A percentile compares a stretch with the other conserved stretches of the same genome.
phyloP scores from a whole-genome alignment of 306 rosid genomes.

The Lithocarpus polystachyus region DNA sequence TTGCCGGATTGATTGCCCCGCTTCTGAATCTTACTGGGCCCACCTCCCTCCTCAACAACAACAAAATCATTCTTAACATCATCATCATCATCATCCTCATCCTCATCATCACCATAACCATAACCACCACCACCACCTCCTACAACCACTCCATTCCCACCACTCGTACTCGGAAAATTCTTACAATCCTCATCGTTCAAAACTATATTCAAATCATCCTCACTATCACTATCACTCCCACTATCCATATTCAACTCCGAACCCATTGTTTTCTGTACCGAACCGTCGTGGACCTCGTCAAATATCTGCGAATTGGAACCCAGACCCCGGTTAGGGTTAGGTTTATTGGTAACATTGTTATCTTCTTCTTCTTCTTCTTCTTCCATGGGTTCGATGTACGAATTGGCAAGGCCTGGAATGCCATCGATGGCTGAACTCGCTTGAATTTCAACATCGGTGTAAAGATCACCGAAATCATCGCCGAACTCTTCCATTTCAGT shows the following conservation, averaged over 20 bases:
- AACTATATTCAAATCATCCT: slow-evolving; percentile 61
- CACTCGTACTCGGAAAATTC: slow-evolving; percentile 7
- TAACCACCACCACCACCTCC: slow-evolving; percentile 5
- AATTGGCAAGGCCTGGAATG: slow-evolving; percentile 3
- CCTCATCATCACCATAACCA: slow-evolving; percentile 5
- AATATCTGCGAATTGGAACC: slow-evolving; percentile 10
- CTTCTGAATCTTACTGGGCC: slow-evolving; percentile 9
- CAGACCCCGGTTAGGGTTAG: not conserved
- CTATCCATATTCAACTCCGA: slow-evolving; percentile 13
- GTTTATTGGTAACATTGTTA: not conserved
- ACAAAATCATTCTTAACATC: slow-evolving; percentile 8
- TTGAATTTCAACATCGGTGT: slow-evolving; percentile 38
- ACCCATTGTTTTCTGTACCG: slow-evolving; percentile 1
- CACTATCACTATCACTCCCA: slow-evolving; percentile 62
- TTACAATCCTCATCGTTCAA: slow-evolving; percentile 50
- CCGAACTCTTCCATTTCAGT: slow-evolving; percentile 34
- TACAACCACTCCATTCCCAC: slow-evolving; percentile 14
- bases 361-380: slow-evolving; percentile 1
- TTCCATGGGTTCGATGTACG: slow-evolving; percentile 15
- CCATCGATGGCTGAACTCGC: slow-evolving; percentile 24
- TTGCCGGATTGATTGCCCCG: slow-evolving; percentile 9
- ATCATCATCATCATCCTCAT: slow-evolving; percentile 8
- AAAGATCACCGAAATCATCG: slow-evolving; percentile 63
- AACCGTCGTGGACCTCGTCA: slow-evolving; percentile 5
- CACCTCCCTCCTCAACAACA: slow-evolving; percentile 15